These are phyloP conservation scores for Cutaneotrichosporon sp. DNA, from an alignment of 1,284 basidiomycete genomes.

Conservation along the genomic window DNA sequence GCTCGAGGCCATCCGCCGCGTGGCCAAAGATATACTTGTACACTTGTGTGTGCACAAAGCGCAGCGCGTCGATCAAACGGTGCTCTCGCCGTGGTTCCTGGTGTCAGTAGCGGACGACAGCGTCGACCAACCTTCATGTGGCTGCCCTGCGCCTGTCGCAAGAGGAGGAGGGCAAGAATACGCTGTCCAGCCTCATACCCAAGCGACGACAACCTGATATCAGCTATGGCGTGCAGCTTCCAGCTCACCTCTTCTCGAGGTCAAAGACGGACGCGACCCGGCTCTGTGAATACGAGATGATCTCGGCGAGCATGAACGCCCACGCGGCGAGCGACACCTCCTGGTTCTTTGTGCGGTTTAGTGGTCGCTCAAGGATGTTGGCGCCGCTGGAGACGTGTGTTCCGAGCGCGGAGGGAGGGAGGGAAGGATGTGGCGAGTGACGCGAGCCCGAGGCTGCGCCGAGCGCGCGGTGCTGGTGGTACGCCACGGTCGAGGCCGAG, in stretches of 20 bases:
- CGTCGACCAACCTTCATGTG: slow-evolving; percentile 60
- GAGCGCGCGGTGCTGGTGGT: slow-evolving; percentile 8
- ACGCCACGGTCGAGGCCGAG: slow-evolving; percentile 10
- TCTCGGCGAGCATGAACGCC: slow-evolving; percentile 83
- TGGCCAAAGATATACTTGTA: slow-evolving; percentile 92
- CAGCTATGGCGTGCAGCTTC: not conserved
- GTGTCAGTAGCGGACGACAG: slow-evolving; percentile 47
- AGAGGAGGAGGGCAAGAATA: slow-evolving; percentile 54
- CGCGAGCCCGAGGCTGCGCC: slow-evolving; percentile 3
- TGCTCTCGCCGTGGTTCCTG: slow-evolving; percentile 83
- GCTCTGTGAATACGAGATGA: slow-evolving; percentile 91
- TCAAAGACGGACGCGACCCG: slow-evolving; percentile 90
- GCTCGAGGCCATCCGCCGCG: slow-evolving; percentile 88
- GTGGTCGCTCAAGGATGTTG: slow-evolving; percentile 67
- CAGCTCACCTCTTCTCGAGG: slow-evolving; percentile 67
- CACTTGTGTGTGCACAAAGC: slow-evolving; percentile 86
- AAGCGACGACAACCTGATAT: slow-evolving; percentile 72
- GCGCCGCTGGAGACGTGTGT: not conserved
- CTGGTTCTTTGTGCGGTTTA: slow-evolving; percentile 72
- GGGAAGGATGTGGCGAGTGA: slow-evolving; percentile 6
- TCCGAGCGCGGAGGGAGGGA: slow-evolving; percentile 1
- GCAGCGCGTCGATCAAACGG: slow-evolving; percentile 77
- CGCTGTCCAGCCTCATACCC: slow-evolving; percentile 84
- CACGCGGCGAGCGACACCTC: slow-evolving; percentile 79
- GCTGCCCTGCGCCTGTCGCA: slow-evolving; percentile 43